Evolutionary conservation across 768 basidiomycete genomes (phyloP).

Genomic region (Boletus barrowsii): DNA sequence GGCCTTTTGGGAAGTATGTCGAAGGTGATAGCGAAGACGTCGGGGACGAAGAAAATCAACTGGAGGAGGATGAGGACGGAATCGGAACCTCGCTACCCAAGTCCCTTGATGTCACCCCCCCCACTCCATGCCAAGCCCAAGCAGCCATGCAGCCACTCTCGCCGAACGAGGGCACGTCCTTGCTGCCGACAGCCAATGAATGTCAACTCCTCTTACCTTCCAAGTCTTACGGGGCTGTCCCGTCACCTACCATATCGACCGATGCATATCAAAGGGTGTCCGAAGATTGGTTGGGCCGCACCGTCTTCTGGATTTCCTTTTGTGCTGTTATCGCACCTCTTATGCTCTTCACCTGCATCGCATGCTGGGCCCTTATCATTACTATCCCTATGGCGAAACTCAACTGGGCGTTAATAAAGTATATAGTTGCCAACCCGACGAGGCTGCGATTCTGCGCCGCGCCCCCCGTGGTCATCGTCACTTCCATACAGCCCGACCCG

Average conservation of each 20-base stretch:
- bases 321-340: conserved; percentile 79
- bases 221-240: conserved; percentile 71
- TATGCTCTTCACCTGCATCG: conserved; percentile 80
- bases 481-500: conserved; percentile 28
- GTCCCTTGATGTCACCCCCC: conserved; percentile 44
- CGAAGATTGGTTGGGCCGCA: conserved; percentile 59
- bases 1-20: conserved; percentile 99
- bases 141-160: conserved; percentile 10
- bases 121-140: conserved; percentile 24
- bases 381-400: conserved; percentile 98
- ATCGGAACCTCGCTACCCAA: conserved; percentile 36
- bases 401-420: conserved; percentile 89
- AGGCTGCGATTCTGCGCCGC: conserved; percentile 92
- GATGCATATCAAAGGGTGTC: conserved; percentile 23
- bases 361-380: conserved; percentile 95
- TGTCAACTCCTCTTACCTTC: conserved; percentile 39
- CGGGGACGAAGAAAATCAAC: conserved; percentile 40
- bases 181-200: conserved; percentile 34
- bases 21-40: conserved; percentile 64
- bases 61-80: conserved; percentile 17
- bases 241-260: conserved; percentile 27
- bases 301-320: conserved; percentile 82
- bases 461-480: conserved; percentile 61
- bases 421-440: conserved; percentile 75
- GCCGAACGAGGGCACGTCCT: conserved; percentile 47